phyloP scores from a whole-genome alignment of 441 rosid species.

The Capsella rubella region DNA sequence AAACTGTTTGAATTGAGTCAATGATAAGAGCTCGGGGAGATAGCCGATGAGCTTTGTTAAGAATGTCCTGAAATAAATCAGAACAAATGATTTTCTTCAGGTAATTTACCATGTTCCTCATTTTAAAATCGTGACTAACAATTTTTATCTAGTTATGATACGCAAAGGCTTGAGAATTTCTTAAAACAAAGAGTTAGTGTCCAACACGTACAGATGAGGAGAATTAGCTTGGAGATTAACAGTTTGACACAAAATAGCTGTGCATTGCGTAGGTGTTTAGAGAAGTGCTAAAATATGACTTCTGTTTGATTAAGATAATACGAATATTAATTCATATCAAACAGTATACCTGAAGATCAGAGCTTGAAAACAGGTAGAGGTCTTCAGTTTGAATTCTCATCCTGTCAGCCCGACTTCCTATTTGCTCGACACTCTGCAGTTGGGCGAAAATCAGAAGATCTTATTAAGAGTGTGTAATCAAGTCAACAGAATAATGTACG shows the following conservation, averaged over 20 bases:
- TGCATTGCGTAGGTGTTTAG: slow-evolving; percentile 6
- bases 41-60: slow-evolving; percentile 63
- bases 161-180: slow-evolving; percentile 13
- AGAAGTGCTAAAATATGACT: background rate
- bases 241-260: slow-evolving; percentile 8
- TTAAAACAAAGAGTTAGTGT: slow-evolving; percentile 5
- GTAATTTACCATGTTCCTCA: slow-evolving; percentile 12
- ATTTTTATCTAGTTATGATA: slow-evolving; percentile 7
- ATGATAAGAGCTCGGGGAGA: slow-evolving; percentile 79
- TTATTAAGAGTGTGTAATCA: slow-evolving; percentile 15
- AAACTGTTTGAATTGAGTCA: slow-evolving; percentile 94
- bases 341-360: slow-evolving; percentile 80
- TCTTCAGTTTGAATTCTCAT: slow-evolving; percentile 67
- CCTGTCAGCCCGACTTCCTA: slow-evolving; percentile 89
- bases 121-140: slow-evolving; percentile 3
- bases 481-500: background rate
- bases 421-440: slow-evolving; percentile 90
- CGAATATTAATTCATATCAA: slow-evolving; percentile 17
- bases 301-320: slow-evolving; percentile 10
- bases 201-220: background rate
- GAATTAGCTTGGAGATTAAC: slow-evolving; percentile 1
- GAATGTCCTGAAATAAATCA: slow-evolving; percentile 66
- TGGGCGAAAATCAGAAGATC: slow-evolving; percentile 28
- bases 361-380: slow-evolving; percentile 82
- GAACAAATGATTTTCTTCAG: slow-evolving; percentile 18